A percentile compares a stretch with the other conserved stretches of the same genome.
Evolutionary conservation across 192 early-diverging fungal genomes (phyloP).

Genomic region (Fimicolochytrium jonesii): DNA sequence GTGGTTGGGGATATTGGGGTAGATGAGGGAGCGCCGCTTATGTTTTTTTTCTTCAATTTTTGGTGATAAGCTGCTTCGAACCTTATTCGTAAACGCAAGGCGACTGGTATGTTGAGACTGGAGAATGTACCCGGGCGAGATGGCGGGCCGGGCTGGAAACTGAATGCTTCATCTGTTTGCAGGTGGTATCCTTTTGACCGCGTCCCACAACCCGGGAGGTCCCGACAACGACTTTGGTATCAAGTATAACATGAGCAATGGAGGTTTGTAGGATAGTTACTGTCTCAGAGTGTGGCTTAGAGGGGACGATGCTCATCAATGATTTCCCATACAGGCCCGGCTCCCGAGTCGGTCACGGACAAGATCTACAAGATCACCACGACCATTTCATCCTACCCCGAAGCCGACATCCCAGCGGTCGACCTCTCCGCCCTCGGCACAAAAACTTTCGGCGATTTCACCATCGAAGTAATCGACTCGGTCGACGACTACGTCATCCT

Average conservation of each 20-base stretch:
- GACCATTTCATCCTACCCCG: slow-evolving; percentile 61
- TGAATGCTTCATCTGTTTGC: too few relatives aligned
- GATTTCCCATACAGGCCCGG: slow-evolving; percentile 59
- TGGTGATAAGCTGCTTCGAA: slow-evolving; percentile 91
- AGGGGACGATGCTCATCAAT: neutral
- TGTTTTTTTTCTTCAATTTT: neutral
- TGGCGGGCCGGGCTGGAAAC: too few relatives aligned
- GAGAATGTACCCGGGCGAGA: too few relatives aligned
- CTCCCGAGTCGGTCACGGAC: slow-evolving; percentile 92
- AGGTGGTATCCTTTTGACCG: slow-evolving; percentile 95
- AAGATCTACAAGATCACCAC: slow-evolving; percentile 83
- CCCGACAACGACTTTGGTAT: slow-evolving; percentile 98
- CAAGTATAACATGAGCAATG: slow-evolving; percentile 96
- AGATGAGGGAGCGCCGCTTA: too few relatives aligned
- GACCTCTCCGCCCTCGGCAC: slow-evolving; percentile 71
- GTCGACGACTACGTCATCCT: slow-evolving; percentile 83
- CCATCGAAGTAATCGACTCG: slow-evolving; percentile 84
- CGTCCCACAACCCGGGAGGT: slow-evolving; percentile 98
- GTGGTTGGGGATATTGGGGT: too few relatives aligned
- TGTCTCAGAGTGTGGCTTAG: neutral
- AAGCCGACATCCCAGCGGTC: slow-evolving; percentile 60
- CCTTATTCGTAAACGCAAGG: slow-evolving; percentile 80
- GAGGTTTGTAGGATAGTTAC: too few relatives aligned
- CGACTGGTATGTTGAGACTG: slow-evolving; percentile 56
- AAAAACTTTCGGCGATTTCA: slow-evolving; percentile 56